Conservation (phyloP, 1,284 basidiomycete genomes). For the Fistulina hepatica region DNA sequence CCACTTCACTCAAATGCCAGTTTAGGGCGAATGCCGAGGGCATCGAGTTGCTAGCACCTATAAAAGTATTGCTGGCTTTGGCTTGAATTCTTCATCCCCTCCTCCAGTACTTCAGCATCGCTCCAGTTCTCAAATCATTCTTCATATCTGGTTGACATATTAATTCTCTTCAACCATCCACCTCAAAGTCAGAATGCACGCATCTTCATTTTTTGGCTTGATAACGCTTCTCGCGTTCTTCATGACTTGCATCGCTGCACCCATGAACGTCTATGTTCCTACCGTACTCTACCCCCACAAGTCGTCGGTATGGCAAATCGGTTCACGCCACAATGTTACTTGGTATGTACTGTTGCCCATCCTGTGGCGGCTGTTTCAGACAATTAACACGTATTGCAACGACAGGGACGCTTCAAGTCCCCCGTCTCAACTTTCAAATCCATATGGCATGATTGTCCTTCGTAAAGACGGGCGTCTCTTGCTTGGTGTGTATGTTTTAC, state of each 20-base stretch:
- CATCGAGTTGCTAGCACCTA: too few relatives aligned
- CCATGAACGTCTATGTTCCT: slow-evolving; percentile 33
- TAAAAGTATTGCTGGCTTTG: too few relatives aligned
- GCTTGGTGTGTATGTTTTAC: slow-evolving; percentile 9
- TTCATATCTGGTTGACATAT: too few relatives aligned
- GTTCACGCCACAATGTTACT: slow-evolving; percentile 27
- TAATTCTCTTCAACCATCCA: too few relatives aligned
- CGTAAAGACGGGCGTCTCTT: slow-evolving; percentile 19
- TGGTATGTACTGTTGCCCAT: slow-evolving; percentile 26
- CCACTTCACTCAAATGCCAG: too few relatives aligned
- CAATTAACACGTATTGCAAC: slow-evolving; percentile 2
- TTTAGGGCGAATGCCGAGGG: too few relatives aligned
- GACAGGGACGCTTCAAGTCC: slow-evolving; percentile 30
- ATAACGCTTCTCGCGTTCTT: not conserved
- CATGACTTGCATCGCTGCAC: not conserved
- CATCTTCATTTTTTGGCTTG: too few relatives aligned
- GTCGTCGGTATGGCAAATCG: slow-evolving; percentile 31
- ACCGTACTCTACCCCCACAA: slow-evolving; percentile 29
- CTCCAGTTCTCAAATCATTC: too few relatives aligned
- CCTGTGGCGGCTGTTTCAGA: slow-evolving; percentile 6
- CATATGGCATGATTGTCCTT: slow-evolving; percentile 29
- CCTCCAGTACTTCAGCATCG: too few relatives aligned
- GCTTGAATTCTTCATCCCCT: too few relatives aligned
- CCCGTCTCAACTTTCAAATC: slow-evolving; percentile 34
- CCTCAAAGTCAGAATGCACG: too few relatives aligned